Conservation (phyloP, 2,329 filamentous ascomycete species). For the Dryadomyces sulphureus region DNA sequence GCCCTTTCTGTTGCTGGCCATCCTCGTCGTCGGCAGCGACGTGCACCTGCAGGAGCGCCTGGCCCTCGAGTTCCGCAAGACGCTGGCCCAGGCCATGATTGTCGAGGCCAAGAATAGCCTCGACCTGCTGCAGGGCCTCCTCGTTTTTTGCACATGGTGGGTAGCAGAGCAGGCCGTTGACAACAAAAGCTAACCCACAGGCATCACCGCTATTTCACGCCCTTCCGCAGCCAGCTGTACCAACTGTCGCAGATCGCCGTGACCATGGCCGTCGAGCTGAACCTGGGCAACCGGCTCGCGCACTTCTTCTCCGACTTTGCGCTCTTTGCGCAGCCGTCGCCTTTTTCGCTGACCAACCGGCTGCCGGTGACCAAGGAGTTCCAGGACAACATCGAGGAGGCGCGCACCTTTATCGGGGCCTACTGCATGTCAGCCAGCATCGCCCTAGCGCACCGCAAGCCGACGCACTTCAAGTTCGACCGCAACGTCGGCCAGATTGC, state of each 20-base stretch:
- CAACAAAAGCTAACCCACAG: conserved; percentile 3
- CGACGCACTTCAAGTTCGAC: conserved; percentile 11
- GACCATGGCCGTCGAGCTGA: conserved; percentile 11
- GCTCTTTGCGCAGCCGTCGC: background rate
- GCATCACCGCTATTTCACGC: conserved; percentile 11
- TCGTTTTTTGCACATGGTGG: conserved; percentile 12
- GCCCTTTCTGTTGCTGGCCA: conserved; percentile 11
- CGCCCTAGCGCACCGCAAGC: conserved; percentile 10
- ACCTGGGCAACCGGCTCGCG: conserved; percentile 2
- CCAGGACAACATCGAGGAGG: conserved; percentile 8
- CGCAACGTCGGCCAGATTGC: conserved; percentile 8
- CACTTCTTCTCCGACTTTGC: background rate
- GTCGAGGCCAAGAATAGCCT: conserved; percentile 10
- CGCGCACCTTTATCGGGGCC: conserved; percentile 10
- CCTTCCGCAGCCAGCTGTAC: conserved; percentile 11
- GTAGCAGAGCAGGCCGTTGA: too few species aligned
- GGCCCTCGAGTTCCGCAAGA: conserved; percentile 10
- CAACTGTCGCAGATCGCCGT: conserved; percentile 12
- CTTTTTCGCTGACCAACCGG: background rate
- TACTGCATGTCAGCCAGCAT: conserved; percentile 12
- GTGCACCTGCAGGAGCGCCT: conserved; percentile 8
- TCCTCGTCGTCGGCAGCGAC: conserved; percentile 7
- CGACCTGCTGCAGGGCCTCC: conserved; percentile 12
- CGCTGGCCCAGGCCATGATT: conserved; percentile 11
- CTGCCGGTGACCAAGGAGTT: conserved; percentile 1